phyloP scores from a whole-genome alignment of 805 yeast species.

The Ogataea pignaliae region DNA sequence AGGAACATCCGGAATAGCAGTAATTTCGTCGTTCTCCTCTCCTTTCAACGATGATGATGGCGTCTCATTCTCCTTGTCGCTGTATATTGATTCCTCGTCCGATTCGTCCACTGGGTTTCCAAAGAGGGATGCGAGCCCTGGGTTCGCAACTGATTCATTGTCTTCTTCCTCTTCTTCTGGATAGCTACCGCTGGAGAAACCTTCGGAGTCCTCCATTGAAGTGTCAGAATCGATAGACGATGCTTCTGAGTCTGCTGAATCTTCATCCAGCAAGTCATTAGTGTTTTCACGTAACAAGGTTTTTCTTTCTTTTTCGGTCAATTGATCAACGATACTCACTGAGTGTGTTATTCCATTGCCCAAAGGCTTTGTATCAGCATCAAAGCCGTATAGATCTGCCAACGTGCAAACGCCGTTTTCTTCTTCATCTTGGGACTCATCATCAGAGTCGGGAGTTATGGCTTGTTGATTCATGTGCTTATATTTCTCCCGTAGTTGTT shows the following conservation, averaged over 20 bases:
- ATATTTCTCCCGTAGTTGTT: constrained; percentile 54
- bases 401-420: constrained; percentile 12
- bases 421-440: constrained; percentile 17
- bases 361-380: constrained; percentile 2
- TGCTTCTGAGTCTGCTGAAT: constrained; percentile 2
- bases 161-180: constrained; percentile 20
- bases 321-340: constrained; percentile 22
- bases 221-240: constrained; percentile 6
- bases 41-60: constrained; percentile 34
- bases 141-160: constrained; percentile 9
- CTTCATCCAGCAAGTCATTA: constrained; percentile 19
- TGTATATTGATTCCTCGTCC: constrained; percentile 34
- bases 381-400: constrained; percentile 32
- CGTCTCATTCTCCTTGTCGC: constrained; percentile 27
- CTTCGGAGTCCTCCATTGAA: constrained; percentile 20
- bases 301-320: constrained; percentile 23
- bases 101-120: constrained; percentile 27
- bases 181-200: constrained; percentile 16
- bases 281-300: constrained; percentile 14
- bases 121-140: constrained; percentile 35
- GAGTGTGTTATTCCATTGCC: constrained; percentile 3
- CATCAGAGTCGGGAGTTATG: constrained; percentile 13
- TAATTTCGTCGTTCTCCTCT: constrained; percentile 18
- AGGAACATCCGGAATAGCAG: constrained; percentile 65
- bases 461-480: constrained; percentile 33